Evolutionary conservation across 2,329 filamentous ascomycete genomes (phyloP).

Genomic region (Rhinocladiella similis): DNA sequence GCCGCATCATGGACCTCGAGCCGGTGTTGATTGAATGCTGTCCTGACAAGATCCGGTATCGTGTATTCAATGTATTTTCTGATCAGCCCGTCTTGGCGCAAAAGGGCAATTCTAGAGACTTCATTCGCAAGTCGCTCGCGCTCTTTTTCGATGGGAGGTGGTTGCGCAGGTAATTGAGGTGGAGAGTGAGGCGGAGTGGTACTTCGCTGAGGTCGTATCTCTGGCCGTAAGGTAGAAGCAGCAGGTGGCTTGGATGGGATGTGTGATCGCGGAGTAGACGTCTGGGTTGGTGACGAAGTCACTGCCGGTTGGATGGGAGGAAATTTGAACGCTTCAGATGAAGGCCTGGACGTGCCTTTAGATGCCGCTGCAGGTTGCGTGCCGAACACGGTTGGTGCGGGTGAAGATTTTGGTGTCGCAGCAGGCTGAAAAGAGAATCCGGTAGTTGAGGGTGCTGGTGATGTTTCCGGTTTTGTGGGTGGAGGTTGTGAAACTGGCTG

Average conservation of each 20-base stretch:
- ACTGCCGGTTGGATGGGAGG: conserved; percentile 3
- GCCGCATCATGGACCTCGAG: conserved; percentile 16
- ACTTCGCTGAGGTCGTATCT: conserved; percentile 5
- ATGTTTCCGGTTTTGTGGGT: too few species aligned
- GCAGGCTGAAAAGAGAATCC: too few species aligned
- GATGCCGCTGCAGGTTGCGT: not conserved
- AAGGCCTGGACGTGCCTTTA: not conserved
- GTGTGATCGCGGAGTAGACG: too few species aligned
- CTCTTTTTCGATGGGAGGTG: conserved; percentile 7
- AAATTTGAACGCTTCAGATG: conserved; percentile 11
- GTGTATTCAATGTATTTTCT: conserved; percentile 25
- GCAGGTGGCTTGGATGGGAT: not conserved
- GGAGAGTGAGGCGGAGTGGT: conserved; percentile 17
- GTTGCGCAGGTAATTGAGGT: conserved; percentile 2
- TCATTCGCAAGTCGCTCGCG: conserved; percentile 10
- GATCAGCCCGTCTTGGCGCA: conserved; percentile 22
- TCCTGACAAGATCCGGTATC: conserved; percentile 18
- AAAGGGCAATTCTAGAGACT: conserved; percentile 20
- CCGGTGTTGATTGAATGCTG: conserved; percentile 18
- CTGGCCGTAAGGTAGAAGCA: not conserved
- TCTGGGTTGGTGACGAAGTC: not conserved
- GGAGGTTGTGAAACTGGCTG: too few species aligned
- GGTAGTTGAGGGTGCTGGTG: too few species aligned
- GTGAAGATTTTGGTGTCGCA: not conserved
- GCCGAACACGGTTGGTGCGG: not conserved